phyloP scores from a whole-genome alignment of 352 stramenopile genomes.

The Pythium chondricola region DNA sequence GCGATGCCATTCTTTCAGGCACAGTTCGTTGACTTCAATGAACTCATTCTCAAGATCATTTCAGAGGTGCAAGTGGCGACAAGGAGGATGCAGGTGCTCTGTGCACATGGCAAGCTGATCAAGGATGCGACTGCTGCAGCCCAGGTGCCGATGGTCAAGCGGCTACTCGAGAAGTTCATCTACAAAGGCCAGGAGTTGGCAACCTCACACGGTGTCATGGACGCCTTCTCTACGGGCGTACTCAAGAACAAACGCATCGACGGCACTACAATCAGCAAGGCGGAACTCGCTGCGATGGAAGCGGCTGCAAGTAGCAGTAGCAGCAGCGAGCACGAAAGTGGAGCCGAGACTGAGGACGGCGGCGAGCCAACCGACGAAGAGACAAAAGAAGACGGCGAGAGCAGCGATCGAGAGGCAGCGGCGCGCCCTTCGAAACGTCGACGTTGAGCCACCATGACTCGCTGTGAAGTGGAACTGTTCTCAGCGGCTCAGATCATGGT shows the following conservation, averaged over 20 bases:
- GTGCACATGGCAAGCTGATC: constrained; percentile 52
- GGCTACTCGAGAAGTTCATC: constrained; percentile 51
- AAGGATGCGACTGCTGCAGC: constrained; percentile 42
- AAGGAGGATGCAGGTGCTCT: constrained; percentile 53
- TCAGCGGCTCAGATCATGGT: no score
- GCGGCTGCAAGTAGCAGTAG: constrained; percentile 10
- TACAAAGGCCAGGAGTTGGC: constrained; percentile 51
- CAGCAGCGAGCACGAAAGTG: constrained; percentile 13
- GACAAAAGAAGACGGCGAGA: constrained; percentile 9
- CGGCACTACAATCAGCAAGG: constrained; percentile 48
- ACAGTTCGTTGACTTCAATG: constrained; percentile 40
- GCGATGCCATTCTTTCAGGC: constrained; percentile 52
- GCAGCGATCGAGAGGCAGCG: background rate
- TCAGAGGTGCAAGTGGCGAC: constrained; percentile 53
- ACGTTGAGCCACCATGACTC: no score
- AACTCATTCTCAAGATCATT: constrained; percentile 46
- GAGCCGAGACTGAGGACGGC: constrained; percentile 12
- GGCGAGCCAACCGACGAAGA: constrained; percentile 16
- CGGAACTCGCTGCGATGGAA: constrained; percentile 26
- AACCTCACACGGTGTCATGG: constrained; percentile 41
- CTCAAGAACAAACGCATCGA: constrained; percentile 67
- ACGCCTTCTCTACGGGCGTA: constrained; percentile 54
- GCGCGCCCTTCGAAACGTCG: no score
- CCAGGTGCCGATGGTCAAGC: constrained; percentile 63
- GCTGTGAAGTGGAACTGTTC: no score